Evolutionary conservation across 2,329 filamentous ascomycete genomes (phyloP).

Genomic region (Fusarium sp.): DNA sequence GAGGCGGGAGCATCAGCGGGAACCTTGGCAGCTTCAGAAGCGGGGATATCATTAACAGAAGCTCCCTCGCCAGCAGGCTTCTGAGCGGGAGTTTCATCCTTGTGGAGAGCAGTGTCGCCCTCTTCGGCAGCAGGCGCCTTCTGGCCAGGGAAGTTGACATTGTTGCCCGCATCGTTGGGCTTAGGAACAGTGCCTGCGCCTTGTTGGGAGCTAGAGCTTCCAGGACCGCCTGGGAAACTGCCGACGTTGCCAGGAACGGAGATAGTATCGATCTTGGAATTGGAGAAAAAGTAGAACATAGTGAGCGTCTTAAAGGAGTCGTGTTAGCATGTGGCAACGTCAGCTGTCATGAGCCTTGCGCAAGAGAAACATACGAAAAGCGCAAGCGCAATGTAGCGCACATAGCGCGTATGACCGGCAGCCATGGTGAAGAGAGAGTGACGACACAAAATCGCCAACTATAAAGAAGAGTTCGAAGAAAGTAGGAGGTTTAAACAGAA

Average conservation of each 20-base stretch:
- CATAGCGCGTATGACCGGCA: constrained; percentile 77
- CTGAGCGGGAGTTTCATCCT: constrained; percentile 36
- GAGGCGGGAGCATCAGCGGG: constrained; percentile 51
- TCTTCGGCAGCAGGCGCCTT: constrained; percentile 24
- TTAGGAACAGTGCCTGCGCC: constrained; percentile 39
- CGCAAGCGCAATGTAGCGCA: constrained; percentile 83
- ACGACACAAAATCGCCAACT: constrained; percentile 26
- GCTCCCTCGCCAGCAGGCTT: constrained; percentile 34
- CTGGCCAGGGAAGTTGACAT: constrained; percentile 43
- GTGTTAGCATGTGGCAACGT: constrained; percentile 27
- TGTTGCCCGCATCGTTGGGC: constrained; percentile 33
- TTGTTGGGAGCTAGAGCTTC: constrained; percentile 31
- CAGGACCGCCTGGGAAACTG: constrained; percentile 42
- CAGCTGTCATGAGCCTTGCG: constrained; percentile 1
- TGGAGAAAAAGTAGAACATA: constrained; percentile 85
- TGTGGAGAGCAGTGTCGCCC: constrained; percentile 30
- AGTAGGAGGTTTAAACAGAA: constrained; percentile 11
- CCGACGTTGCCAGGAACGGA: constrained; percentile 35
- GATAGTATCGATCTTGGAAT: constrained; percentile 60
- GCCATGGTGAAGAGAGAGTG: constrained; percentile 61
- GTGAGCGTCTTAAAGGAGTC: constrained; percentile 30
- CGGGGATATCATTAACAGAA: constrained; percentile 5
- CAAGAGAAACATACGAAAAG: constrained; percentile 74
- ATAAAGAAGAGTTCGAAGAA: constrained; percentile 19
- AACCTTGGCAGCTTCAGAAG: constrained; percentile 21